Base-by-base conservation (phyloP, 176 grass and related monocot genomes). In the Oryza punctata region DNA sequence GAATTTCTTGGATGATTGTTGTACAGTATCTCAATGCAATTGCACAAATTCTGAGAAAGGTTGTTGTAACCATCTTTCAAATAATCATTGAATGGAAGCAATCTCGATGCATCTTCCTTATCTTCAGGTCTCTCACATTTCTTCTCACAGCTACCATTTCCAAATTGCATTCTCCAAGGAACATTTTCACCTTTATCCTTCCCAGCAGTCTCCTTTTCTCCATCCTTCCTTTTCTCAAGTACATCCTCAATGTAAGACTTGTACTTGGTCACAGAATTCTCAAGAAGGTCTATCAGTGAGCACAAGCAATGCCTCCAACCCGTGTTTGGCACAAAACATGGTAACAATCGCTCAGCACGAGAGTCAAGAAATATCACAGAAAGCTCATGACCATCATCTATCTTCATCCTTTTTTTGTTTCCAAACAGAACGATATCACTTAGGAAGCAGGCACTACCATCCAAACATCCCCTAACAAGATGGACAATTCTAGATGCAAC, bases 221-320 rank as follows among this genome's bases (percentile, higher is more conserved):
- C 6, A 25, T 50, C 15, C 38, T 85, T 69, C 25, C 50, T 52
- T 28, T 44, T 33, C 12, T 10, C 25, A 46, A 49, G 66, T 24
- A 70, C 43, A 69, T 25, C 28, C 45, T 59, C 26, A 52, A 32
- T 72, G 10, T 67, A 19, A 28, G 78, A 79, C 13, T 44, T 32
- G 52, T 86, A 92, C 47, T 47, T 47, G 65, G 46, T 63, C 27
- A 63, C 54, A 18, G 44, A 25, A n/a, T 89, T 45, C 61, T 89
- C 61, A 12, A 92, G 60, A 65, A 89, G 59, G 14, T 60, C 63
- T 12, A 73, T 52, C 57, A 91, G 65, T 45, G 78, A 84, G 75
- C 14, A 67, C 29, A 97, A 76, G 24, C 21, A 72, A 79, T 85
- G 76, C 23, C 40, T 89, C 94, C 91, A 96, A 6, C 86, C 88